phyloP scores from a whole-genome alignment of 176 grass and related monocot genomes.

The Ensete glaucum region DNA sequence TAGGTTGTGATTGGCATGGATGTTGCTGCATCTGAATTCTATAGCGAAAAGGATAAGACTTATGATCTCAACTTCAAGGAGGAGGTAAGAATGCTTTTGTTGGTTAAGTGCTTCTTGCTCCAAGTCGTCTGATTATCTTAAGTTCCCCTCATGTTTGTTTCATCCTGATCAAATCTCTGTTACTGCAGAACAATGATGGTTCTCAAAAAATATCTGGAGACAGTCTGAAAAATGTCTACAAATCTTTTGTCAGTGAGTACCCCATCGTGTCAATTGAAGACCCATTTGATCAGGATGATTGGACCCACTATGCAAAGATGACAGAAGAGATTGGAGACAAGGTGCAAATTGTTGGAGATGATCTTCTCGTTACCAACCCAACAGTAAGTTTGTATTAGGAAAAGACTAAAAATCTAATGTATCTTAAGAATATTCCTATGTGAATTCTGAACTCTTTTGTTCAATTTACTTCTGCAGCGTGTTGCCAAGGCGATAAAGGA shows the following conservation, averaged over 20 bases:
- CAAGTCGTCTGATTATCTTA: neutral
- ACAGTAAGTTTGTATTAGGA: conserved; percentile 33
- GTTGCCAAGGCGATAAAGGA: conserved; percentile 86
- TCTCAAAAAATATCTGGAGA: conserved; percentile 93
- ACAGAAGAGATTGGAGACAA: conserved; percentile 69
- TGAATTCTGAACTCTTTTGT: neutral
- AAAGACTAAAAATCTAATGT: neutral
- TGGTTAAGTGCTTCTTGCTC: neutral
- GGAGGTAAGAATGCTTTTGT: conserved; percentile 34
- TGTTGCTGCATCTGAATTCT: conserved; percentile 96
- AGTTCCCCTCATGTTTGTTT: neutral
- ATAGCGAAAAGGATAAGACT: conserved; percentile 71
- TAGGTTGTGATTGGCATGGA: conserved; percentile 99
- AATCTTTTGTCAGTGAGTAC: conserved; percentile 70
- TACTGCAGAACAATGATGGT: conserved; percentile 77
- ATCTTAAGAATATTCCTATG: neutral
- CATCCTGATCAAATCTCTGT: neutral
- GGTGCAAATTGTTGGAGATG: conserved; percentile 92
- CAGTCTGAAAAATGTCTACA: conserved; percentile 91
- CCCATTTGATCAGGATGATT: conserved; percentile 96
- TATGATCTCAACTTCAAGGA: conserved; percentile 97
- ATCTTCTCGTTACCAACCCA: conserved; percentile 90
- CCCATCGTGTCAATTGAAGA: conserved; percentile 92
- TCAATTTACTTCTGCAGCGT: conserved; percentile 33
- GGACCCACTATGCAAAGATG: conserved; percentile 78